These are phyloP conservation scores for Coelastrella sp. DNA, from an alignment of 139 green algal genomes.

Conservation along the genomic window DNA sequence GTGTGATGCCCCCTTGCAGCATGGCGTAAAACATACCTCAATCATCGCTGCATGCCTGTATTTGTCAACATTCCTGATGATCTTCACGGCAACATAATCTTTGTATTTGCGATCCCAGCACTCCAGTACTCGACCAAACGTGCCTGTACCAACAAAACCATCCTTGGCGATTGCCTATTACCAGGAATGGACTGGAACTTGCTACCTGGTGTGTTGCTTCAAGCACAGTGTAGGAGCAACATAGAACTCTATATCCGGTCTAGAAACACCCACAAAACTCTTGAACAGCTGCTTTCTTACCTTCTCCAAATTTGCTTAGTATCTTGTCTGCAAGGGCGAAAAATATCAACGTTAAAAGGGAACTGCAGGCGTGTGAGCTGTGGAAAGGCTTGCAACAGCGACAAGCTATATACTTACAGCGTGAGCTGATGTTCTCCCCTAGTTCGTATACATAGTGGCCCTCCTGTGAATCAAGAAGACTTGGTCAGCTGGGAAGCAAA, in stretches of 20 bases:
- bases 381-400: too few relatives aligned
- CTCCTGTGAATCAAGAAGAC: slow-evolving; percentile 64
- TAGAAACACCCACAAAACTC: too few relatives aligned
- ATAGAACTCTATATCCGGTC: too few relatives aligned
- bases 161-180: too few relatives aligned
- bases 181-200: too few relatives aligned
- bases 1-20: too few relatives aligned
- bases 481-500: background rate
- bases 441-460: slow-evolving; percentile 87
- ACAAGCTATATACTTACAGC: slow-evolving; percentile 76
- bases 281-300: slow-evolving; percentile 54
- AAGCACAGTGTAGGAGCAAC: too few relatives aligned
- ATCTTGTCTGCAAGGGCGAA: slow-evolving; percentile 88
- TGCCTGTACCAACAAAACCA: slow-evolving; percentile 66
- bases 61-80: slow-evolving; percentile 97
- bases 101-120: slow-evolving; percentile 95
- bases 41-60: slow-evolving; percentile 99
- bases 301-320: slow-evolving; percentile 93
- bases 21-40: slow-evolving; percentile 69
- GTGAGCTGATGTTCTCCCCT: slow-evolving; percentile 86
- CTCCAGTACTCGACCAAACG: slow-evolving; percentile 86
- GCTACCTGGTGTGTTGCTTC: too few relatives aligned
- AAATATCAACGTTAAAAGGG: background rate
- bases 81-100: slow-evolving; percentile 94
- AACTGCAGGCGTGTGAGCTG: too few relatives aligned